A percentile compares a stretch with the other conserved stretches of the same genome.
These are phyloP conservation scores for Puccinellia tenuiflora DNA, from an alignment of 176 grass and related monocot species.

Conservation along the genomic window DNA sequence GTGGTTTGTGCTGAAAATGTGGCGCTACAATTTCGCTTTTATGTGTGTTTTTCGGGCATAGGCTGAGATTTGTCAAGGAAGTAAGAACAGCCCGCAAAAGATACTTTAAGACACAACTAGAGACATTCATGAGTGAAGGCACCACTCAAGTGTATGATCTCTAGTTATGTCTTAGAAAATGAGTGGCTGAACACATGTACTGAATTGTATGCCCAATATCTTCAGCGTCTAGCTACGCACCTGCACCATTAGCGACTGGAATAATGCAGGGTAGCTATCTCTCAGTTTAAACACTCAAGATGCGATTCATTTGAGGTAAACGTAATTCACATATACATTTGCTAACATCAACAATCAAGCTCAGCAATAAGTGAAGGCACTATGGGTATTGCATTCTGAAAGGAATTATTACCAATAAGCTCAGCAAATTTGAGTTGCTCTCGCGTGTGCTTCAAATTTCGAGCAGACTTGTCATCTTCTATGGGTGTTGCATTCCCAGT, in stretches of 20 bases:
- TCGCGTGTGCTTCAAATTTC: neutral
- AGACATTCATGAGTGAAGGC: neutral
- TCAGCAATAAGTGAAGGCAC: neutral
- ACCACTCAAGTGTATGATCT: neutral
- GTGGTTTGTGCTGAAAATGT: neutral
- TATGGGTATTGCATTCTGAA: too few relatives aligned
- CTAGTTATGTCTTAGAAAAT: neutral
- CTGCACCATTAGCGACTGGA: neutral
- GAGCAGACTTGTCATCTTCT: slow-evolving; percentile 5
- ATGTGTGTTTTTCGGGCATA: neutral
- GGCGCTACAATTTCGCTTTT: neutral
- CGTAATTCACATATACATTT: neutral
- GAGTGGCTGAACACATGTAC: neutral
- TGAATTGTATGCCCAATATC: neutral
- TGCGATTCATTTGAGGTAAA: neutral
- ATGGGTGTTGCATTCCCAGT: slow-evolving; percentile 6
- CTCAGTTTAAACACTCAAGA: neutral
- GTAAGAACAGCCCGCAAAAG: neutral
- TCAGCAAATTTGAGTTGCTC: neutral
- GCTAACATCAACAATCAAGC: neutral
- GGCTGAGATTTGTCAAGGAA: neutral
- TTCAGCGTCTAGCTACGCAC: neutral
- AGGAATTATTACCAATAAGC: too few relatives aligned
- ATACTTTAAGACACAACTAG: neutral
- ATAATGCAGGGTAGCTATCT: neutral